Evolutionary conservation across 768 basidiomycete species (phyloP), one percentile per base, ranked within the genome.

Genomic region (Clitopilus hobsonii): DNA sequence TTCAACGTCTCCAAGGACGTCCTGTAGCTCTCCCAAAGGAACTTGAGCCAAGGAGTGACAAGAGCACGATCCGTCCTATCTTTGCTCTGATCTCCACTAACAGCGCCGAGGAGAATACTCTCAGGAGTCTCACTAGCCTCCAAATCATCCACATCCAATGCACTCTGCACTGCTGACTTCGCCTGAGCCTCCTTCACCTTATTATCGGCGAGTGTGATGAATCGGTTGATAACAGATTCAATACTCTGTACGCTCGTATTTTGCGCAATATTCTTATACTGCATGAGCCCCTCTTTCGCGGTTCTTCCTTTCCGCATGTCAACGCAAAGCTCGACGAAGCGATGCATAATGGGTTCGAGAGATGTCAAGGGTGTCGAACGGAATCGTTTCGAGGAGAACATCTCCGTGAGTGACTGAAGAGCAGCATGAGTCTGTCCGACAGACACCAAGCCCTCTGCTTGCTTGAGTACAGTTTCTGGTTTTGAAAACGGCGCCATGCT

Each of bases 11-110:
- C 96, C 38, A 99, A 76, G 1, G 90, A 93, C 18, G 93, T 97
- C 54, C 96, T 86, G 67, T 98, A 98, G 62, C 91, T 92, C 77
- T 98, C 96, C 94, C 95, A 98, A n/a, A 94, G 80, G 71, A 98
- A 97, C 67, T 95, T 94, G 66, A 98, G 88, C 88, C 94, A 97
- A 0, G 96, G 96, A 0, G 94, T 97, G 59, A 99, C 94, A 51
- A 98, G 81, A 6, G 94, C 90, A 47, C 96, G 76, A 72, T 98
- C 95, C 26, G 94, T 97, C 62, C 96, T 77, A 71, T 98, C 95
- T 74, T 91, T 90, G 75, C 82, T 94, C 73, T 94, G 91, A 67
- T 81, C 79, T 52, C 94, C 93, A 63, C 89, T 88, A 58, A 98
- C 93, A 13, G 93, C 92, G 49, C 91, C 89, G 18, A 96, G 79